Evolutionary conservation across 345 rosid genomes (phyloP).

Genomic region (Leavenworthia alabamica): DNA sequence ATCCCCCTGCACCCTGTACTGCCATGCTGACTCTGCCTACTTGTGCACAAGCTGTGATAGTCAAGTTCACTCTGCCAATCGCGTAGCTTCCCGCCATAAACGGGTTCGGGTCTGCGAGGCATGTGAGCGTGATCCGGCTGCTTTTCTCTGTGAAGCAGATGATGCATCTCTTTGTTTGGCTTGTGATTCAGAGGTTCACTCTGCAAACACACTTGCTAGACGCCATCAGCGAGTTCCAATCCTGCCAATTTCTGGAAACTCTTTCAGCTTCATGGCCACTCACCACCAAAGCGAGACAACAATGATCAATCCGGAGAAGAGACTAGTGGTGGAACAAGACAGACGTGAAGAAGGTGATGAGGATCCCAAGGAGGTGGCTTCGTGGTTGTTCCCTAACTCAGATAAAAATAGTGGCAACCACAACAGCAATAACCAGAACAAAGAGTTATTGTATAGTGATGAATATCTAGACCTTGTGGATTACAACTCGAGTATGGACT

Average conservation of each 20-base stretch:
- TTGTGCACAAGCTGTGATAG: constrained; percentile 66
- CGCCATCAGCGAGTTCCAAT: constrained; percentile 86
- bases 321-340: constrained; percentile 29
- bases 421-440: constrained; percentile 29
- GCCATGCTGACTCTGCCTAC: constrained; percentile 81
- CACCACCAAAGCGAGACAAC: constrained; percentile 23
- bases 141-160: constrained; percentile 80
- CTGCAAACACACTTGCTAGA: constrained; percentile 86
- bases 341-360: constrained; percentile 40
- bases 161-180: constrained; percentile 74
- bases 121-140: constrained; percentile 83
- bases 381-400: constrained; percentile 61
- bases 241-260: constrained; percentile 50
- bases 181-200: constrained; percentile 81
- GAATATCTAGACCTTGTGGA: constrained; percentile 66
- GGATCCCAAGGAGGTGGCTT: constrained; percentile 62
- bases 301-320: constrained; percentile 12
- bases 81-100: constrained; percentile 86
- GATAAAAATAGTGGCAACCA: constrained; percentile 31
- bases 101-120: constrained; percentile 77
- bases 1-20: constrained; percentile 78
- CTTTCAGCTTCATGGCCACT: constrained; percentile 17
- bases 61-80: constrained; percentile 70
- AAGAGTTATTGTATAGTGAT: constrained; percentile 45
- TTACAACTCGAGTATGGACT: constrained; percentile 49